Evolutionary conservation across 1,284 basidiomycete species (phyloP).

Genomic region (Cutaneotrichosporon sp.): DNA sequence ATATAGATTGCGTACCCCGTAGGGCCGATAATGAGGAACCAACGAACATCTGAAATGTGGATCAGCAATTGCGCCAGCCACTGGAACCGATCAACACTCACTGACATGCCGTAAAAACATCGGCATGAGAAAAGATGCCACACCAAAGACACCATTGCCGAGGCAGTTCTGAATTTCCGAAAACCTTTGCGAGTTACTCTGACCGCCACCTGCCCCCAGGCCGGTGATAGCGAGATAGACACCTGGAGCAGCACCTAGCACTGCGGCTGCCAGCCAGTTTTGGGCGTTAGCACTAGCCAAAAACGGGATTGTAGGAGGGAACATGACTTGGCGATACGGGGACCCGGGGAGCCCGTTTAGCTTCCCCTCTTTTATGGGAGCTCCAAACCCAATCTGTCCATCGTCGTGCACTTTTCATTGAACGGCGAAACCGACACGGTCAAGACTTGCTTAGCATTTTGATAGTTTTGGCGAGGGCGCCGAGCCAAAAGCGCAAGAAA

Average conservation of each 20-base stretch:
- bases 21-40: constrained; percentile 2
- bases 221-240: constrained; percentile 1
- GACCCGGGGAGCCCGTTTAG: too few species aligned
- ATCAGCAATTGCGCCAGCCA: not conserved
- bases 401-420: too few species aligned
- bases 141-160: constrained; percentile 3
- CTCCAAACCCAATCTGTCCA: too few species aligned
- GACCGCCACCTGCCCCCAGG: constrained; percentile 1
- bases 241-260: not conserved
- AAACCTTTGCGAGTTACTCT: not conserved
- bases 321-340: not conserved
- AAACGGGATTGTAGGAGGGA: not conserved
- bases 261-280: constrained; percentile 1
- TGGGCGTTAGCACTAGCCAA: not conserved
- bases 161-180: not conserved
- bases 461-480: too few species aligned
- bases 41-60: not conserved
- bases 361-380: too few species aligned
- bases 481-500: too few species aligned
- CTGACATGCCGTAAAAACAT: not conserved
- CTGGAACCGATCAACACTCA: not conserved
- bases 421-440: too few species aligned
- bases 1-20: constrained; percentile 4
- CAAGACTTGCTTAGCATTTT: too few species aligned
- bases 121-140: constrained; percentile 1